phyloP scores from a whole-genome alignment of 768 basidiomycete genomes.

The Tremella mesenterica region DNA sequence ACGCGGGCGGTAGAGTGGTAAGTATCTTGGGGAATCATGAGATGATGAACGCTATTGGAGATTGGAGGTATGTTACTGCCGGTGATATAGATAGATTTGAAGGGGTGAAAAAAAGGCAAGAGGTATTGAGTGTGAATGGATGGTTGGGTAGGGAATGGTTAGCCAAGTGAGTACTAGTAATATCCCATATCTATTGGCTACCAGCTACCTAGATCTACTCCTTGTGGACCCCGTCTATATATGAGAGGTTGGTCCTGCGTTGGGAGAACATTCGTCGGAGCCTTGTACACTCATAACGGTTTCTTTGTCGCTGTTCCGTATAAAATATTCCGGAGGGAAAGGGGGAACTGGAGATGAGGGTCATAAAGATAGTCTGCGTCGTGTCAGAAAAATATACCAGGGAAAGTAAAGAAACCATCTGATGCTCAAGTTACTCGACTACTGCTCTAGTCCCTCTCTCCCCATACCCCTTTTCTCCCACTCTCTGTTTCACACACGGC shows the following conservation, averaged over 20 bases:
- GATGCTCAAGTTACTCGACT: constrained; percentile 34
- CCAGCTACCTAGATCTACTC: neutral
- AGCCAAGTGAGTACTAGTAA: constrained; percentile 51
- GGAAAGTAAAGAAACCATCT: too few relatives aligned
- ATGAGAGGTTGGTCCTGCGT: neutral
- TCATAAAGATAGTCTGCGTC: too few relatives aligned
- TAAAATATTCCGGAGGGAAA: neutral
- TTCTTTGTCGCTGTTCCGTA: too few relatives aligned
- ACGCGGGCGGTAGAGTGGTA: constrained; percentile 62
- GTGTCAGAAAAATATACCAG: too few relatives aligned
- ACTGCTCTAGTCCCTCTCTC: constrained; percentile 48
- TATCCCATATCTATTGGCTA: too few relatives aligned
- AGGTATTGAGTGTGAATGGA: constrained; percentile 60
- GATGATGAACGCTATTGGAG: constrained; percentile 81
- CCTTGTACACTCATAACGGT: too few relatives aligned
- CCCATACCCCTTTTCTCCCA: constrained; percentile 45
- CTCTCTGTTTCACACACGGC: constrained; percentile 83
- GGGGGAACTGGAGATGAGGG: too few relatives aligned
- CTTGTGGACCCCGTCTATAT: neutral
- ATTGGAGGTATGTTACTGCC: constrained; percentile 84
- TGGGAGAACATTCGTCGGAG: too few relatives aligned
- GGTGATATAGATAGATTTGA: constrained; percentile 79
- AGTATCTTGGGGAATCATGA: constrained; percentile 90
- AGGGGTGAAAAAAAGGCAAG: constrained; percentile 59
- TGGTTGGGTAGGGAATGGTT: constrained; percentile 75